Evolutionary conservation across 2,329 filamentous ascomycete genomes (phyloP).

Genomic region (Furcasterigmium furcatum): DNA sequence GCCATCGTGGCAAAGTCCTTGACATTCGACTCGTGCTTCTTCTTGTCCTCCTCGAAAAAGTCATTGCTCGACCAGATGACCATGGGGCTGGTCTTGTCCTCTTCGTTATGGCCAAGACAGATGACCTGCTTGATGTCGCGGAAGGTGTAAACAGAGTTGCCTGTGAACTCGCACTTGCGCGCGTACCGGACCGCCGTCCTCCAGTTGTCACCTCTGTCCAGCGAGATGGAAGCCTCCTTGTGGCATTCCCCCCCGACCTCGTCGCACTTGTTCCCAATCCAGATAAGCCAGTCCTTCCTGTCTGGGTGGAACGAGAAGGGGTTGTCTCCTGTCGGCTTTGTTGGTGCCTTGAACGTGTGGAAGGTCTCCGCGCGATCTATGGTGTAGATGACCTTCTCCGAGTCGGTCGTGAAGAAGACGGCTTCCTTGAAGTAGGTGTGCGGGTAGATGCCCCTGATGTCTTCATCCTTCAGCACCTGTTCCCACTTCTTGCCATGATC

Average conservation of each 20-base stretch:
- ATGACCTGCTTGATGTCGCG: slow-evolving; percentile 54
- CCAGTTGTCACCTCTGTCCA: slow-evolving; percentile 80
- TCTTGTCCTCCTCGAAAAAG: slow-evolving; percentile 66
- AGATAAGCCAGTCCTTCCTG: slow-evolving; percentile 86
- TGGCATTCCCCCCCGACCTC: slow-evolving; percentile 58
- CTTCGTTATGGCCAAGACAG: slow-evolving; percentile 53
- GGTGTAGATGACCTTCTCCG: slow-evolving; percentile 71
- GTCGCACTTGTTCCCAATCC: slow-evolving; percentile 75
- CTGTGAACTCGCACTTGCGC: slow-evolving; percentile 83
- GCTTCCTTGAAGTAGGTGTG: slow-evolving; percentile 80
- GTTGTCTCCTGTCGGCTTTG: slow-evolving; percentile 36
- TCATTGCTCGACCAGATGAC: slow-evolving; percentile 76
- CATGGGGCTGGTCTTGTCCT: slow-evolving; percentile 62
- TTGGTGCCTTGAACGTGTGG: slow-evolving; percentile 68
- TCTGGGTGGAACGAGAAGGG: slow-evolving; percentile 79
- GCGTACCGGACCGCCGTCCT: slow-evolving; percentile 70
- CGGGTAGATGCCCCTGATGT: slow-evolving; percentile 68
- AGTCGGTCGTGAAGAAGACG: slow-evolving; percentile 78
- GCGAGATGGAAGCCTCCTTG: slow-evolving; percentile 70
- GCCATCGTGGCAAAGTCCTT: slow-evolving; percentile 91
- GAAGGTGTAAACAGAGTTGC: slow-evolving; percentile 53
- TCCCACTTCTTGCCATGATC: slow-evolving; percentile 91
- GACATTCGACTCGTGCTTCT: slow-evolving; percentile 65
- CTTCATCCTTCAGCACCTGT: slow-evolving; percentile 63
- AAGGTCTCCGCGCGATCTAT: slow-evolving; percentile 74